Evolutionary conservation across 2,329 filamentous ascomycete species (phyloP), one percentile per base, ranked within the genome.

Genomic region (Rutstroemia sp.): DNA sequence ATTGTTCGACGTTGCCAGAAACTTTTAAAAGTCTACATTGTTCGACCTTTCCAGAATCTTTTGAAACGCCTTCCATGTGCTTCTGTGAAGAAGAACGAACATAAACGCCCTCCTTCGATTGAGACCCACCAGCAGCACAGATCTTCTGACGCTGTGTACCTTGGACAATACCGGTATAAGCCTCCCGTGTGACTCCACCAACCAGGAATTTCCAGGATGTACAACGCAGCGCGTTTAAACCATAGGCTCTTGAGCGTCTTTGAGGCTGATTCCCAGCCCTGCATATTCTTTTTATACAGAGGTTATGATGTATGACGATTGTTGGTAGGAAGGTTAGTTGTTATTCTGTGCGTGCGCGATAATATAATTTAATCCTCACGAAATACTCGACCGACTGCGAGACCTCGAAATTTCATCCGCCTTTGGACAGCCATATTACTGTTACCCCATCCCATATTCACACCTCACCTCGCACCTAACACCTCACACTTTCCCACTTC

Each of bases 131-230:
- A 34, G 10, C 30, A 34, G 30, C 30, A 34, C 30, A 34, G 41
- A 42, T 52, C 39, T 42, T 42, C 39, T 47, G 45, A 25, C 45
- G 23, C 45, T 16, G 17, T 14, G 19, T 25, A 45, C 39, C 34
- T 52, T 30, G 19, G 39, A 37, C 39, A 41, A 19, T 12, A 34
- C 25, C 14, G 42, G 50, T 45, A 52, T 37, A 53, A 44, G 30
- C 30, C 30, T 30, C 51, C 51, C 51, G 51, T 45, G 51, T 23
- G 48, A 48, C 51, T 34, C 51, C 51, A 54, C 41, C 46, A 48
- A 30, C 42, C 1, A 27, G 17, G 17, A 39, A 54, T 38, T 48
- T 25, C 42, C 46, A 34, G 51, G 42, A 54, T 54, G 14, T 54
- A 10, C 7, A 19, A 39, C 4, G 46, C 30, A 48, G 45, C 51